Evolutionary conservation across 345 rosid genomes (phyloP), one percentile per base, ranked within the genome.

Genomic region (Sisymbrium irio): DNA sequence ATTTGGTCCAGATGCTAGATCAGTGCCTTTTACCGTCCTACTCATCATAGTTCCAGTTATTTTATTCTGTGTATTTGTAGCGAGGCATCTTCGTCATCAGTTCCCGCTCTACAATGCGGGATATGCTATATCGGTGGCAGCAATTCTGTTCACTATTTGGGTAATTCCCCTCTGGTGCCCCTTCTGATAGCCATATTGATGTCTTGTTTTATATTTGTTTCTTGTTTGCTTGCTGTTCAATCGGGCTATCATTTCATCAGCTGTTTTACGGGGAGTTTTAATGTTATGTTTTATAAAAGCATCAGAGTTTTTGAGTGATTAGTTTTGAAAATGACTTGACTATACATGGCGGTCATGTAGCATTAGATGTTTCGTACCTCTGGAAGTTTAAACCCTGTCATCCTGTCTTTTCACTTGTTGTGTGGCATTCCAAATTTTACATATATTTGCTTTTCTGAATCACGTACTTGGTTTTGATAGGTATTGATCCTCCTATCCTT

Each of bases 1-100:
- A 67, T 95, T 95, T 78, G 99, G 99, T 55, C 99, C 99, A 61
- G 98, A 95, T 87, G 97, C 97, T 51, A 85, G 66, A 77, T 92
- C 98, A 45, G 72, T 95, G 57, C 79, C 88, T 56, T 81, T 81
- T 65, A 95, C 99, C 33, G 79, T 95, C 57, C 80, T 87, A 53
- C 81, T 95, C 78, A 84, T 92, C 85, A 83, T 83, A 50, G 83
- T 80, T 67, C 98, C 98, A 4, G 84, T 89, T 67, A 49, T 85
- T 63, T 70, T 90, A 79, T 95, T 95, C 84, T 92, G 89, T 76
- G 88, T 86, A 51, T 92, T 92, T 75, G 98, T 95, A 22, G 98
- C 91, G 1, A 81, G 98, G 83, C 96, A 92, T 82, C 98, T 95
- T 73, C 92, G 83, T 69, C 96, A 88, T 82, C 90, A 87, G 75